These are phyloP conservation scores for Ambrosiella cleistominuta DNA, from an alignment of 2,329 filamentous ascomycete genomes.

Conservation along the genomic window DNA sequence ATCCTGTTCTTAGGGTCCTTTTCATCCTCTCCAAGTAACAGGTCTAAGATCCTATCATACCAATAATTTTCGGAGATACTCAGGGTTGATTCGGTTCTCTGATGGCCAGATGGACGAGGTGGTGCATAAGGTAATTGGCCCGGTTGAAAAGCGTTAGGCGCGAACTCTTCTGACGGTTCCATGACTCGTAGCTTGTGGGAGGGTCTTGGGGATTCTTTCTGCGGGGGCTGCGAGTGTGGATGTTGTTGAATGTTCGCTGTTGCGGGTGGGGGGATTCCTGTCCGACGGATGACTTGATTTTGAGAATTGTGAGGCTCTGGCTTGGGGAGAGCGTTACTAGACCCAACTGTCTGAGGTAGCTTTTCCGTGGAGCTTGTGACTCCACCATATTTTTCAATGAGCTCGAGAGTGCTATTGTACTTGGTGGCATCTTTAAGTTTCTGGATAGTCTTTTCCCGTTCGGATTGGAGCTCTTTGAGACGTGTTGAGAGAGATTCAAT, in stretches of 20 bases:
- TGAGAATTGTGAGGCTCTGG: not conserved
- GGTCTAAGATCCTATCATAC: slow-evolving; percentile 89
- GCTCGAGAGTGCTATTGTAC: slow-evolving; percentile 83
- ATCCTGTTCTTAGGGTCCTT: slow-evolving; percentile 80
- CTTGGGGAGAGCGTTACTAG: not conserved
- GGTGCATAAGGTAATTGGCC: slow-evolving; percentile 14
- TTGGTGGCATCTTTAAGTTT: slow-evolving; percentile 89
- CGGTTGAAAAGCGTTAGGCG: slow-evolving; percentile 48
- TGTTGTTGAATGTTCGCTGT: slow-evolving; percentile 43
- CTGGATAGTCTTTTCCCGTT: slow-evolving; percentile 75
- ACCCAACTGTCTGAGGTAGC: not conserved
- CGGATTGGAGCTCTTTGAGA: slow-evolving; percentile 57
- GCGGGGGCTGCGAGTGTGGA: slow-evolving; percentile 17
- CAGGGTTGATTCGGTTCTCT: not conserved
- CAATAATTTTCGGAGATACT: slow-evolving; percentile 40
- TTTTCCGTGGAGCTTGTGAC: not conserved
- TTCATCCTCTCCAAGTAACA: slow-evolving; percentile 88
- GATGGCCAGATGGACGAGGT: not conserved
- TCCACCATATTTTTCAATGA: slow-evolving; percentile 83
- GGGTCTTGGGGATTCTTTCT: slow-evolving; percentile 14
- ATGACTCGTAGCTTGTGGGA: slow-evolving; percentile 18
- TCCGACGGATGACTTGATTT: not conserved
- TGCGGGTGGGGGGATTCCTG: slow-evolving; percentile 30
- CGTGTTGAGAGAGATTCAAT: slow-evolving; percentile 50
- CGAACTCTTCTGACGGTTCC: slow-evolving; percentile 42